Evolutionary conservation across 148 eudicot species (phyloP).

Genomic region (Spergularia bocconei): DNA sequence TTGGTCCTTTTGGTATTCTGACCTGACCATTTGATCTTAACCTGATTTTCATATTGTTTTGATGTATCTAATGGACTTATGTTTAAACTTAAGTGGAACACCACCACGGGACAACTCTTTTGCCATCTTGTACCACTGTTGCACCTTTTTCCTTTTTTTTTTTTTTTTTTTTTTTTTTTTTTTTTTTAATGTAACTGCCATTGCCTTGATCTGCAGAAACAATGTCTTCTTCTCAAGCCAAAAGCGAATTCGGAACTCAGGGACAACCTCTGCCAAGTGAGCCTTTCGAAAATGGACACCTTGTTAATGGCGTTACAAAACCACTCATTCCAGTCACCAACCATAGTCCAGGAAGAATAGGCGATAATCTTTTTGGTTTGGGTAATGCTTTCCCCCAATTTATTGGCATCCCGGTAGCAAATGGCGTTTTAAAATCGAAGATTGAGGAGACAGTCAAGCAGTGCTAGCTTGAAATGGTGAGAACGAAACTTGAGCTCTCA

Average conservation of each 20-base stretch:
- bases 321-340: constrained; percentile 21
- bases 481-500: neutral
- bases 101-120: neutral
- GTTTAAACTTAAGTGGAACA: neutral
- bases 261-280: constrained; percentile 13
- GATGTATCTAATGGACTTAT: too few species aligned
- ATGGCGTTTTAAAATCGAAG: constrained; percentile 27
- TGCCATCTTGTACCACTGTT: neutral
- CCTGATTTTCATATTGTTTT: too few species aligned
- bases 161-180: neutral
- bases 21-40: too few species aligned
- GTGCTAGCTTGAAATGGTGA: neutral
- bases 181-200: neutral
- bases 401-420: constrained; percentile 10
- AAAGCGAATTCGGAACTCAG: constrained; percentile 21
- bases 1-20: too few species aligned
- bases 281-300: constrained; percentile 12
- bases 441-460: constrained; percentile 22
- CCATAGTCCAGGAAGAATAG: constrained; percentile 20
- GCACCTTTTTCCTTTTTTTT: too few species aligned
- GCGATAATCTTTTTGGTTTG: constrained; percentile 14
- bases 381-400: constrained; percentile 20
- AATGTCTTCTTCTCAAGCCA: constrained; percentile 30
- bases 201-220: constrained; percentile 29
- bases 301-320: constrained; percentile 21